Evolutionary conservation across 495 filamentous ascomycete species (phyloP).

Genomic region (Immersiella caudata): DNA sequence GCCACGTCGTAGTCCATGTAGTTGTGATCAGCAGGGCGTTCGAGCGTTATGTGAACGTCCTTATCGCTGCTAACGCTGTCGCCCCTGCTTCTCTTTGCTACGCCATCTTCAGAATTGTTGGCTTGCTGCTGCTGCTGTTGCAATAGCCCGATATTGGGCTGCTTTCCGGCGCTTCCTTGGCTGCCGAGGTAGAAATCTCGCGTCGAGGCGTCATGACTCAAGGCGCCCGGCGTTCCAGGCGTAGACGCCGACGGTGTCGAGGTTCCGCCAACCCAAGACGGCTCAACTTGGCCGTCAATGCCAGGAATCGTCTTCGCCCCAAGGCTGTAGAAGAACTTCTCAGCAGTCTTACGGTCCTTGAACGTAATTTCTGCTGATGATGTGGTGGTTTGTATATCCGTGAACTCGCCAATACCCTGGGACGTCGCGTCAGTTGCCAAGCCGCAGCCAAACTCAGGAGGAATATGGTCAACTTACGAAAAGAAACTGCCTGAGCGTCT

Average conservation of each 20-base stretch:
- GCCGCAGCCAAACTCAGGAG: not conserved
- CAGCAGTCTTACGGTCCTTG: constrained; percentile 86
- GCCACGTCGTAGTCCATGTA: constrained; percentile 51
- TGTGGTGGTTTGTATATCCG: constrained; percentile 70
- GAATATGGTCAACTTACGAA: constrained; percentile 61
- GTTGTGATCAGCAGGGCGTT: constrained; percentile 28
- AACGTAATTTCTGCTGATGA: constrained; percentile 70
- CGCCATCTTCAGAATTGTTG: constrained; percentile 6
- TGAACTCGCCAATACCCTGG: constrained; percentile 82
- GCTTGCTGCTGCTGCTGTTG: not conserved
- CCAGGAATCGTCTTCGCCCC: constrained; percentile 65
- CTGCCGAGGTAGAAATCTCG: not conserved
- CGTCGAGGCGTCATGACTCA: not conserved
- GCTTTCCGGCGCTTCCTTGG: not conserved
- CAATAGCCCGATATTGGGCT: not conserved
- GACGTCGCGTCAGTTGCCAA: constrained; percentile 29
- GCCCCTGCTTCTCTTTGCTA: constrained; percentile 6
- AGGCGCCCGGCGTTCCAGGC: constrained; percentile 10
- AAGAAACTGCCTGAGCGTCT: constrained; percentile 80
- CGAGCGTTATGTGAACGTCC: constrained; percentile 38
- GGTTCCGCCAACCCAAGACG: constrained; percentile 66
- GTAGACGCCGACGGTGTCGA: constrained; percentile 13
- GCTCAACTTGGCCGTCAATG: constrained; percentile 71
- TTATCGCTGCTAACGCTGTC: constrained; percentile 33
- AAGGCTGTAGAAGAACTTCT: constrained; percentile 74